Evolutionary conservation across 1,284 basidiomycete genomes (phyloP).

Genomic region (Porogramme epimiltina): DNA sequence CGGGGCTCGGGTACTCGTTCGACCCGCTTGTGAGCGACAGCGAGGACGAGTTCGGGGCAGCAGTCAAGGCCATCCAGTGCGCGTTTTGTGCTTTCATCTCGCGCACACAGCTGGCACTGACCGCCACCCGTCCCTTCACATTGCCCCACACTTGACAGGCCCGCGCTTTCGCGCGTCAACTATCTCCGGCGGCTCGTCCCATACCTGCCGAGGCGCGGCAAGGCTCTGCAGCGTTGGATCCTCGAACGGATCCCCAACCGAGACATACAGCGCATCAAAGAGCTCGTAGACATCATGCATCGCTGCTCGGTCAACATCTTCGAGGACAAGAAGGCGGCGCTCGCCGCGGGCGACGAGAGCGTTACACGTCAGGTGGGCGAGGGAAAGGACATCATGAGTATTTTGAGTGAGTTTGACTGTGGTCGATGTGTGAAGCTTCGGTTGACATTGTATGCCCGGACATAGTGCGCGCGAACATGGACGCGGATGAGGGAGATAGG

Average conservation of each 20-base stretch:
- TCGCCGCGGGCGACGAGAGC: conserved; percentile 29
- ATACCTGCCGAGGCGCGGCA: conserved; percentile 4
- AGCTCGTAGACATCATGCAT: conserved; percentile 23
- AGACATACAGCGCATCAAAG: conserved; percentile 13
- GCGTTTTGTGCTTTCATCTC: not conserved
- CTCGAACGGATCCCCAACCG: conserved; percentile 19
- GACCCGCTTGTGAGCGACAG: conserved; percentile 28
- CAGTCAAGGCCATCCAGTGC: not conserved
- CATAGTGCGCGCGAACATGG: conserved; percentile 24
- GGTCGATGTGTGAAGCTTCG: not conserved
- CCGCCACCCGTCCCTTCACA: not conserved
- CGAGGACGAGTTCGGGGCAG: conserved; percentile 22
- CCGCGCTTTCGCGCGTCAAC: not conserved
- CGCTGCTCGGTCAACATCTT: conserved; percentile 18
- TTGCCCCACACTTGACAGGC: not conserved
- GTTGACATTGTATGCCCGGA: not conserved
- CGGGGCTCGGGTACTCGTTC: conserved; percentile 39
- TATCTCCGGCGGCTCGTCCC: conserved; percentile 7
- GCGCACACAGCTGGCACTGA: not conserved
- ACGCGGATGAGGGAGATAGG: conserved; percentile 19
- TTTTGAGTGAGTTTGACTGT: conserved; percentile 9
- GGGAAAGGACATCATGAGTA: conserved; percentile 34
- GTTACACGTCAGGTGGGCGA: conserved; percentile 29
- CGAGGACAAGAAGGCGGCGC: conserved; percentile 24
- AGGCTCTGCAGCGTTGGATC: conserved; percentile 17